Evolutionary conservation across 1,139 yeast genomes (phyloP), one percentile per base, ranked within the genome.

Genomic region (Sugiyamaella grinbergsii): DNA sequence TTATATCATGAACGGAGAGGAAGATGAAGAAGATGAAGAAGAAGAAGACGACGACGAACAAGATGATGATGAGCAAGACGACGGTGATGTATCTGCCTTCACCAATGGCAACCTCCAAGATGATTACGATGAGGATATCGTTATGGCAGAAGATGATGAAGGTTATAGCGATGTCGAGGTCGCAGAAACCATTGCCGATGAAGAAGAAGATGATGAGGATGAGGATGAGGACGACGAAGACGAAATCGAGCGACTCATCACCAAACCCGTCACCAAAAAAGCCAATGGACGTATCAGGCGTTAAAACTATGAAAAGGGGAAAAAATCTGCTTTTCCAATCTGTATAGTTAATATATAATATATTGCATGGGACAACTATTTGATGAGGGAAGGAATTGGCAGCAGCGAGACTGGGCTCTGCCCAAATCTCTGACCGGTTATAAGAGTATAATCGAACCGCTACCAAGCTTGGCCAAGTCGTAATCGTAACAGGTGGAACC

Each of bases 1-100:
- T 29, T 71, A 68, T 47, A 77, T 74, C 42, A 77, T 65, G 42
- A 69, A 70, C 47, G 73, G 72, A 15, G 74, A 69, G 43, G 74
- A 71, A 49, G 71, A 67, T 46, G 53, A 58, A 23, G 78, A 70
- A 3, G 72, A 66, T 18, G 78, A 72, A 13, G 73, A 67, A 16
- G 74, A 70, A 34, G 77, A 65, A 2, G 70, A 61, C 5, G 70
- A 57, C 45, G 70, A 56, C 39, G 68, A 61, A n/a, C n/a, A n/a
- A 26, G 69, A 63, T 32, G 68, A 62, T 8, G 64, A 57, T 4
- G 66, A 61, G 8, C 67, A 60, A 16, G 65, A 57, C 19, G 66
- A 58, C 7, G 63, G 58, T 20, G 64, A 62, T 3, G 70, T 65
- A 11, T 53, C 57, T n/a, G 51, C 50, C n/a, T 22, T 34, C 18